Conservation (phyloP, 2,329 filamentous ascomycete genomes). For the Nigrograna mackinnonii region DNA sequence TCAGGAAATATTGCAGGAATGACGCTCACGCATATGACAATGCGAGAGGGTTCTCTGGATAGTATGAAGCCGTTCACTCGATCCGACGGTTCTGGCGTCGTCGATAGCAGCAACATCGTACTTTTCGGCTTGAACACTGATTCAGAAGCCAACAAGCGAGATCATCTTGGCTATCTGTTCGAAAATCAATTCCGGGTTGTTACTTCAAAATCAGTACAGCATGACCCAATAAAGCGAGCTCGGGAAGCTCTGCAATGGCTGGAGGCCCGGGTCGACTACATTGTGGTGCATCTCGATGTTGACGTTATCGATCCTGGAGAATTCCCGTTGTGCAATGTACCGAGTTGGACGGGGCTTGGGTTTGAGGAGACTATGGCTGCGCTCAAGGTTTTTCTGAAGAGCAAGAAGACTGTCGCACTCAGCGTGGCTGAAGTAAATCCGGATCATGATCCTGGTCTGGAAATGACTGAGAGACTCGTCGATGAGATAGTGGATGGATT, state of each 20-base stretch:
- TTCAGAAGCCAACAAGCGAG: constrained; percentile 5
- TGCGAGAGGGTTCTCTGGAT: constrained; percentile 6
- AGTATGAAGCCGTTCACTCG: constrained; percentile 12
- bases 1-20: constrained; percentile 22
- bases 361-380: constrained; percentile 22
- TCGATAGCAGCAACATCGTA: constrained; percentile 16
- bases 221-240: constrained; percentile 10
- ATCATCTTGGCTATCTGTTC: constrained; percentile 23
- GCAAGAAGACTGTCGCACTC: constrained; percentile 17
- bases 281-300: constrained; percentile 27
- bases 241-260: constrained; percentile 16
- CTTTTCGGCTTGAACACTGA: constrained; percentile 17
- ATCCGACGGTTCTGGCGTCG: constrained; percentile 11
- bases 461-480: constrained; percentile 14
- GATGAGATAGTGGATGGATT: constrained; percentile 11
- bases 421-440: constrained; percentile 21
- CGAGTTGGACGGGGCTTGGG: constrained; percentile 23
- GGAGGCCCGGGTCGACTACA: constrained; percentile 20
- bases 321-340: constrained; percentile 27
- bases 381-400: constrained; percentile 19
- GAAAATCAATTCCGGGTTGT: constrained; percentile 24
- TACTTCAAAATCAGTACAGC: constrained; percentile 16
- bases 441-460: constrained; percentile 19
- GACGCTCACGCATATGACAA: constrained; percentile 24
- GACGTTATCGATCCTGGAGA: constrained; percentile 25